Evolutionary conservation across 2,329 filamentous ascomycete species (phyloP).

Genomic region (Colletotrichum cuscutae): DNA sequence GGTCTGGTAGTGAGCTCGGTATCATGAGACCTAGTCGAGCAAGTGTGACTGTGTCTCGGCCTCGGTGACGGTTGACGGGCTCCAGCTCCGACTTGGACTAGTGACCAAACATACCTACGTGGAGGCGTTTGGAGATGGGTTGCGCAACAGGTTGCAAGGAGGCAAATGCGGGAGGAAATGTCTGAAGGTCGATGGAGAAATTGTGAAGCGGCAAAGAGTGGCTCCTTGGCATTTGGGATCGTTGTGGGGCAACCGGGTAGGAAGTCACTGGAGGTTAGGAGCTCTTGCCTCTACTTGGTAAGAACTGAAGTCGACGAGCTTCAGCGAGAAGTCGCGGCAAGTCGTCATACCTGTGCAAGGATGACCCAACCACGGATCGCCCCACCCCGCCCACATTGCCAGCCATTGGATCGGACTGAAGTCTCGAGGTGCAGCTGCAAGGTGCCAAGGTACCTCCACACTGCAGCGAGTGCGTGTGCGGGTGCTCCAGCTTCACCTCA

Average conservation of each 20-base stretch:
- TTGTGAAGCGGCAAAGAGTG: constrained; percentile 28
- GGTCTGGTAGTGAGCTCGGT: background rate
- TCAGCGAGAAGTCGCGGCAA: constrained; percentile 8
- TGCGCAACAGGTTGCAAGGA: background rate
- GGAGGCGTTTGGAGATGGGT: background rate
- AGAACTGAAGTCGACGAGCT: background rate
- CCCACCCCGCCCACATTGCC: constrained; percentile 5
- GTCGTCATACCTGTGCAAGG: constrained; percentile 32
- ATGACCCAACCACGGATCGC: constrained; percentile 31
- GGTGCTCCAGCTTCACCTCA: constrained; percentile 19
- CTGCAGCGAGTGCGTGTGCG: constrained; percentile 5
- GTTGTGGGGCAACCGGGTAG: background rate
- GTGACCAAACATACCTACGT: background rate
- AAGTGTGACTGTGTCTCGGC: background rate
- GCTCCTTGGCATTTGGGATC: constrained; percentile 9
- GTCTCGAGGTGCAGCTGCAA: constrained; percentile 11
- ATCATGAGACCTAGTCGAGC: background rate
- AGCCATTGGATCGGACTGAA: constrained; percentile 17
- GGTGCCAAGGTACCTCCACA: constrained; percentile 13
- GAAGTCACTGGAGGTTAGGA: too few relatives aligned
- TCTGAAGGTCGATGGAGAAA: constrained; percentile 1
- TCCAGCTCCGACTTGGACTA: background rate
- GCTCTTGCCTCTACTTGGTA: background rate
- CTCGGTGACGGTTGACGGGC: background rate
- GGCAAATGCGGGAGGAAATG: background rate